These are phyloP conservation scores for Fusarium musae DNA, from an alignment of 2,329 filamentous ascomycete species.

Conservation along the genomic window DNA sequence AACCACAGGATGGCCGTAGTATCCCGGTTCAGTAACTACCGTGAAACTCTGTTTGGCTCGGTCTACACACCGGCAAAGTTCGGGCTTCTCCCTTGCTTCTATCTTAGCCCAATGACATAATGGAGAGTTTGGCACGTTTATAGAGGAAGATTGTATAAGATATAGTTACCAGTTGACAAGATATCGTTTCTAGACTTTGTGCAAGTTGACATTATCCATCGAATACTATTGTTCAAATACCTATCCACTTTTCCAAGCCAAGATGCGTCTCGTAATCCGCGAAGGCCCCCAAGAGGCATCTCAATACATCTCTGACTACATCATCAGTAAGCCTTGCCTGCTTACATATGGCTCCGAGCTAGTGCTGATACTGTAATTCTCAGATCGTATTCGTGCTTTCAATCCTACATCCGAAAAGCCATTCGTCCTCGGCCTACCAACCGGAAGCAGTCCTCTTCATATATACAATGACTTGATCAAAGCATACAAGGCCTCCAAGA, in stretches of 20 bases:
- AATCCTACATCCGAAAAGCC: conserved; percentile 1
- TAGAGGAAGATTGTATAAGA: background rate
- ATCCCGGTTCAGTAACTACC: background rate
- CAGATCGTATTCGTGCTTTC: background rate
- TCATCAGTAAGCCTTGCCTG: conserved; percentile 1
- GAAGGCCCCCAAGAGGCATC: conserved; percentile 12
- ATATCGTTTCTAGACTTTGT: background rate
- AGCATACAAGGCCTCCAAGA: background rate
- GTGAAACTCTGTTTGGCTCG: background rate
- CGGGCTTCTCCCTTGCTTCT: background rate
- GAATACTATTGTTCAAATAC: background rate
- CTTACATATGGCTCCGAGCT: too few relatives aligned
- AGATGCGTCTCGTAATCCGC: conserved; percentile 13
- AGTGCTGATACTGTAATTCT: background rate
- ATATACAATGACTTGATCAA: conserved; percentile 5
- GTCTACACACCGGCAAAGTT: background rate
- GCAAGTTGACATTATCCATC: background rate
- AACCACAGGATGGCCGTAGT: background rate
- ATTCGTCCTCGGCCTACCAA: conserved; percentile 6
- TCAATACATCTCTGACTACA: conserved; percentile 12
- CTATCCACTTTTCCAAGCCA: background rate
- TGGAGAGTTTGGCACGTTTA: background rate
- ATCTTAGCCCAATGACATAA: background rate
- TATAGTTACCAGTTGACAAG: background rate
- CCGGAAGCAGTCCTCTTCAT: conserved; percentile 3